Base-by-base conservation (phyloP, 1,284 basidiomycete genomes). In the Ustilago nuda region DNA sequence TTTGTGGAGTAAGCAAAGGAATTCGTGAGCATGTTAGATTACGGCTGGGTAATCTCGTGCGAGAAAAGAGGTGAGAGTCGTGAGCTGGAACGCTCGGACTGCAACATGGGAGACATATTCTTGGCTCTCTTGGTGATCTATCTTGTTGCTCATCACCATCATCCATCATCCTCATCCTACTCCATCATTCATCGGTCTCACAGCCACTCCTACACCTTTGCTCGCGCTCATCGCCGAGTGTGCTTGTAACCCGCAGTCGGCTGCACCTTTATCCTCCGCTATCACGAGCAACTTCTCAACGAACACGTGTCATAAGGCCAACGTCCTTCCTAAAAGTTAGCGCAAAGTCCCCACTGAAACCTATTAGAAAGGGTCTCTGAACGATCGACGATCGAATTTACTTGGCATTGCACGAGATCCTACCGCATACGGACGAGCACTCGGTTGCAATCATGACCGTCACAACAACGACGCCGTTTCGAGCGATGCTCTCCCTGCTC, bases 11-110 rank as follows among this genome's bases (percentile, higher is more conserved):
- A 45, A 11, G 32, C 8, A 13, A 39, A 11, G 8, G 8, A 27
- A 56, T 45, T 30, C 8, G 4, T 33, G 23, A 8, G 7, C 19
- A 9, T 15, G 17, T 41, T 36, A 12, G 8, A 4, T 68, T 51
- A 53, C 27, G 33, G 32, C n/a, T 27, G 1, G 36, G 43, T 12
- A 41, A 27, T 63, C 19, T 46, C 66, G 66, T 59, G 66, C 66
- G 66, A 53, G 37, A 32, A 50, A 32, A 50, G 27, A 50, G 13
- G 23, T 45, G 27, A 8, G 37, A 39, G 17, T 54, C 23, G 27
- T 66, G 63, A 56, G 64, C 53, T 66, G 64, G 64, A 66, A 59
- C 45, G 45, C 45, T 48, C 45, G 23, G 45, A 48, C 45, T 30
- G 19, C 27, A 48, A 27, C n/a, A 5, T 48, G 46, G 3, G n/a